phyloP scores from a whole-genome alignment of 2,329 filamentous ascomycete species.

The Tricladium varicosporioides region DNA sequence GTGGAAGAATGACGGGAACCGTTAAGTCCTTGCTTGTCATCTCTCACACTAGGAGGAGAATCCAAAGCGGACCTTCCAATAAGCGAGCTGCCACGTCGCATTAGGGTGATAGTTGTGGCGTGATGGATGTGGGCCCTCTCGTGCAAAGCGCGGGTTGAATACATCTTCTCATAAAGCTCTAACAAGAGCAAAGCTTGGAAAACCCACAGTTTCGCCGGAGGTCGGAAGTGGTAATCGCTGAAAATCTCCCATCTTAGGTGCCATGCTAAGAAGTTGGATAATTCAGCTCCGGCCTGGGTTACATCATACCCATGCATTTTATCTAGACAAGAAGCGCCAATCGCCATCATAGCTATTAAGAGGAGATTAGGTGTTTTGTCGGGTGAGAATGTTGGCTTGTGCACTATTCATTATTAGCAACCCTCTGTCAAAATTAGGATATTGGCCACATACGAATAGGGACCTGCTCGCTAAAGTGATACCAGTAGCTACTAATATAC shows the following conservation, averaged over 20 bases:
- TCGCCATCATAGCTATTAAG: conserved; percentile 84
- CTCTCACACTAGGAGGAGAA: conserved; percentile 71
- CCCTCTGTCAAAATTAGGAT: neutral
- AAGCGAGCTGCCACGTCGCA: conserved; percentile 88
- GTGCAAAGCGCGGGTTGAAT: conserved; percentile 85
- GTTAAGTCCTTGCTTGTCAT: conserved; percentile 40
- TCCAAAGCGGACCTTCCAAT: conserved; percentile 84
- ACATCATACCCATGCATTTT: conserved; percentile 73
- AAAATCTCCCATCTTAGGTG: conserved; percentile 90
- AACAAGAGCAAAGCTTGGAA: conserved; percentile 88
- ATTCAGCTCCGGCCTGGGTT: conserved; percentile 72
- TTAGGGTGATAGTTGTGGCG: conserved; percentile 89
- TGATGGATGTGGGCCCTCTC: conserved; percentile 96
- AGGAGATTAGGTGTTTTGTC: conserved; percentile 83
- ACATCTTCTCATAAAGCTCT: conserved; percentile 98
- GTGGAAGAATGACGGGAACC: conserved; percentile 60
- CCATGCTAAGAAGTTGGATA: conserved; percentile 89
- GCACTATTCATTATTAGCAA: conserved; percentile 46
- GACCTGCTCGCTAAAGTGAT: conserved; percentile 89
- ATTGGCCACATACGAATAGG: conserved; percentile 59
- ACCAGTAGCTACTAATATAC: conserved; percentile 92
- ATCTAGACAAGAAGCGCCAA: conserved; percentile 87
- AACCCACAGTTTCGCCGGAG: conserved; percentile 92
- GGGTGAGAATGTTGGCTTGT: conserved; percentile 89
- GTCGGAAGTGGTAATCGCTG: conserved; percentile 83